Conservation (phyloP, 768 basidiomycete genomes). For the Calocybe cyanea region DNA sequence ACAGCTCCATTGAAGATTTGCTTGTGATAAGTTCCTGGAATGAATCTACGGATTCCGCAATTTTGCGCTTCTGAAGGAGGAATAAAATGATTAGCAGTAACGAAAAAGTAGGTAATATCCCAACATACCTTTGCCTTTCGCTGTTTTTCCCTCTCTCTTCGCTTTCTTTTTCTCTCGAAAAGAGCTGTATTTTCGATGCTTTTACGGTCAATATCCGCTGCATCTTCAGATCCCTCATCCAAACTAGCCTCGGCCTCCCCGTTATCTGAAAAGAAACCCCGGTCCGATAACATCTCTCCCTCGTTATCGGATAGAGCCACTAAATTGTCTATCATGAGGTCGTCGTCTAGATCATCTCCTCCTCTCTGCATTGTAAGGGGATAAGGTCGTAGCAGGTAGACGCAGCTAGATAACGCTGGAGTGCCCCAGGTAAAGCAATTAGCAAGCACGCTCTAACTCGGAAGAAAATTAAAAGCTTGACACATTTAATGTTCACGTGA, state of each 20-base stretch:
- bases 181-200: constrained; percentile 18
- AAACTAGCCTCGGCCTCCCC: constrained; percentile 36
- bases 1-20: constrained; percentile 54
- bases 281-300: constrained; percentile 46
- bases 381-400: too few species aligned
- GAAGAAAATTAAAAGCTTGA: too few species aligned
- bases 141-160: constrained; percentile 71
- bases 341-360: constrained; percentile 83
- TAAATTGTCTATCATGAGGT: constrained; percentile 68
- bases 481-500: too few species aligned
- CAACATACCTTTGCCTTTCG: constrained; percentile 59
- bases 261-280: constrained; percentile 22
- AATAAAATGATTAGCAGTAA: constrained; percentile 6
- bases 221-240: constrained; percentile 24
- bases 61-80: constrained; percentile 56
- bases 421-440: too few species aligned
- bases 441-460: too few species aligned
- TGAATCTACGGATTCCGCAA: constrained; percentile 40
- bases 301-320: constrained; percentile 50
- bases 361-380: constrained; percentile 28
- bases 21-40: constrained; percentile 47
- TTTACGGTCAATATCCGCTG: neutral
- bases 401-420: too few species aligned
- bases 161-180: constrained; percentile 63
- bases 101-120: too few species aligned